Evolutionary conservation across 2,329 filamentous ascomycete genomes (phyloP), one percentile per base, ranked within the genome.

Genomic region (Ophiostoma sp.): DNA sequence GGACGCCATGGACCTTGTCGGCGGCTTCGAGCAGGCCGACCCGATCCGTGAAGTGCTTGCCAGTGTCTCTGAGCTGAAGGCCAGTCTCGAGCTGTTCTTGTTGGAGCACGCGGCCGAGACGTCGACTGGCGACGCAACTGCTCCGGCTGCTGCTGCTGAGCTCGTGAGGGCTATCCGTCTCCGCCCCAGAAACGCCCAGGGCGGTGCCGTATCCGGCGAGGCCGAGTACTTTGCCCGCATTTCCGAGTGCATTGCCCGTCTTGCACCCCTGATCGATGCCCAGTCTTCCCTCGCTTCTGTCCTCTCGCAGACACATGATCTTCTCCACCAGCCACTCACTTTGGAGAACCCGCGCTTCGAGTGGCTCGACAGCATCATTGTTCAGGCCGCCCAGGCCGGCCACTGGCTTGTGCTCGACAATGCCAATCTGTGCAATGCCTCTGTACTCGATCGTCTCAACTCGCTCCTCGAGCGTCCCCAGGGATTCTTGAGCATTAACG

Each of bases 361-460:
- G 81, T 99, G 96, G 96, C 90, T 97, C 1, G 95, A 99, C 80
- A 96, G 97, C 73, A 89, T 97, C 66, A 90, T 99, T 59, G 92
- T 98, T 66, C 92, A 94, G 78, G 95, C 96, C 57, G 85, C 98
- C 12, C 88, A 97, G 79, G 86, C 91, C 77, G 96, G 96, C 17
- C 89, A 94, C 75, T 99, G 96, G 96, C 86, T 99, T 22, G 91
- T 99, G 12, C 89, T 99, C 28, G 96, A 99, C 82, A 98, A 99
- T 81, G 96, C 97, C 74, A 99, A 99, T 79, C 87, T 99, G 73
- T 99, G 97, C 83, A 98, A 92, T 78, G 92, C 95, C 31, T 97
- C 95, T 7, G 96, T 99, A 0, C 87, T 99, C 11, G 96, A 99
- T 82, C 89, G 97, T 75, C 85, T 99, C 70, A 99, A 99, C 81